phyloP scores from a whole-genome alignment of 768 basidiomycete species.

The Phylloporus arenicola region DNA sequence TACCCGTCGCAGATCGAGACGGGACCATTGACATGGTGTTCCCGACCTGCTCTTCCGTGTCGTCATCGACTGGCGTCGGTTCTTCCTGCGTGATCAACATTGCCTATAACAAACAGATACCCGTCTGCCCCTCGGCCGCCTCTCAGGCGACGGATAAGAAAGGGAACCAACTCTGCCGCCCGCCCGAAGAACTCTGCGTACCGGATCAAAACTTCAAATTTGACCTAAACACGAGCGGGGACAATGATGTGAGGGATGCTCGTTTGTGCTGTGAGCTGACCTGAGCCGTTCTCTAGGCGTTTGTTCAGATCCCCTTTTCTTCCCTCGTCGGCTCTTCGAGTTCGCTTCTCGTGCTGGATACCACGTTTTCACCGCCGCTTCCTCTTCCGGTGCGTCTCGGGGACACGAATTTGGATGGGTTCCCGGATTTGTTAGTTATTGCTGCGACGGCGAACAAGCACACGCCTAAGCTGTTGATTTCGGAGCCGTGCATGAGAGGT shows the following conservation, averaged over 20 bases:
- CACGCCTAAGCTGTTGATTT: conserved; percentile 59
- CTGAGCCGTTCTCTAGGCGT: conserved; percentile 41
- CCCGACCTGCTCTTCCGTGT: conserved; percentile 73
- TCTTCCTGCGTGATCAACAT: conserved; percentile 80
- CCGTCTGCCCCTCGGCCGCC: conserved; percentile 62
- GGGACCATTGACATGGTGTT: conserved; percentile 96
- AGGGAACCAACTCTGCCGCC: conserved; percentile 58
- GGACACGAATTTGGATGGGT: conserved; percentile 91
- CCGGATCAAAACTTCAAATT: conserved; percentile 79
- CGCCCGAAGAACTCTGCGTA: conserved; percentile 74
- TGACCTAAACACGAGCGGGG: conserved; percentile 46
- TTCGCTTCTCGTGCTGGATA: conserved; percentile 68
- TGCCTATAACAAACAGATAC: conserved; percentile 88
- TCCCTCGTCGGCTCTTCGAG: conserved; percentile 48
- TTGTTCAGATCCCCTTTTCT: conserved; percentile 60
- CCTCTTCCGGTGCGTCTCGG: conserved; percentile 80
- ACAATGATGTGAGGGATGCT: conserved; percentile 44
- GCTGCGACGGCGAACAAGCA: conserved; percentile 40
- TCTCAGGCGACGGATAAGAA: conserved; percentile 43
- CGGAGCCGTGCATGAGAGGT: conserved; percentile 52
- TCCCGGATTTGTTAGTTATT: conserved; percentile 77
- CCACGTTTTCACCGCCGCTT: conserved; percentile 55
- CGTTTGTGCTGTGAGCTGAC: background rate
- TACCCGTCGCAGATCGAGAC: conserved; percentile 65
- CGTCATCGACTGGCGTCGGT: conserved; percentile 64